A percentile compares a stretch with the other conserved stretches of the same genome.
These are phyloP conservation scores for Trichoderma koningii DNA, from an alignment of 2,329 filamentous ascomycete genomes.

Conservation along the genomic window DNA sequence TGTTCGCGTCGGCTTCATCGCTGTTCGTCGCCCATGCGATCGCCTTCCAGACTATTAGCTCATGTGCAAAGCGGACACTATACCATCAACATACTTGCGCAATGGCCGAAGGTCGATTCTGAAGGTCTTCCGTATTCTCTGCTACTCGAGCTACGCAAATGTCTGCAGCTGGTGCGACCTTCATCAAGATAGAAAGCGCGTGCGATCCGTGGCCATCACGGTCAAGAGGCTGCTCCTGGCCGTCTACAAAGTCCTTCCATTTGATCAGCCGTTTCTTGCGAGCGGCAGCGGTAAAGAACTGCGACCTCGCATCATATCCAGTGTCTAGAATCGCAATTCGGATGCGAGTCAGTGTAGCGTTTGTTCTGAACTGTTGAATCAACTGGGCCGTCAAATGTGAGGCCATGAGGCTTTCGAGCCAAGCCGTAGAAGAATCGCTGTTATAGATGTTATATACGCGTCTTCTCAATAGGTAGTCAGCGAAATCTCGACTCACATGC, in stretches of 20 bases:
- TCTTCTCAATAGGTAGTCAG: too few species aligned
- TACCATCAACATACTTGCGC: not conserved
- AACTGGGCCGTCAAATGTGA: not conserved
- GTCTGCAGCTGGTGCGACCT: constrained; percentile 1
- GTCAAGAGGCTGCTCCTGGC: not conserved
- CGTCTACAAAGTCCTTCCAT: constrained; percentile 2
- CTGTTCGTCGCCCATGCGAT: constrained; percentile 1
- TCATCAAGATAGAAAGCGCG: not conserved
- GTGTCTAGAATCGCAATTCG: constrained; percentile 15
- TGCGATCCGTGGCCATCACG: not conserved
- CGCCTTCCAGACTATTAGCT: not conserved
- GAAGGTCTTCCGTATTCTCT: not conserved
- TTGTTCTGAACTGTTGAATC: not conserved
- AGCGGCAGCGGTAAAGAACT: not conserved
- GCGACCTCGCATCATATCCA: not conserved
- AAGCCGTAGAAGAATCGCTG: too few species aligned
- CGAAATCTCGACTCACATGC: too few species aligned
- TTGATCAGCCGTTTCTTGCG: not conserved
- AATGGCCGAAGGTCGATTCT: not conserved
- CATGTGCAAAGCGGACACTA: not conserved
- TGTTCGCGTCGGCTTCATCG: not conserved
- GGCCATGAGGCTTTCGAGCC: not conserved
- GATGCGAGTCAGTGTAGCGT: not conserved
- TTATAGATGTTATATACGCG: too few species aligned
- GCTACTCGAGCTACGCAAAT: not conserved